Percentiles rank a stretch among this genome's conserved stretches.
These are phyloP conservation scores for Pseudocercospora eumusae DNA, from an alignment of 2,329 filamentous ascomycete genomes.

Conservation along the genomic window DNA sequence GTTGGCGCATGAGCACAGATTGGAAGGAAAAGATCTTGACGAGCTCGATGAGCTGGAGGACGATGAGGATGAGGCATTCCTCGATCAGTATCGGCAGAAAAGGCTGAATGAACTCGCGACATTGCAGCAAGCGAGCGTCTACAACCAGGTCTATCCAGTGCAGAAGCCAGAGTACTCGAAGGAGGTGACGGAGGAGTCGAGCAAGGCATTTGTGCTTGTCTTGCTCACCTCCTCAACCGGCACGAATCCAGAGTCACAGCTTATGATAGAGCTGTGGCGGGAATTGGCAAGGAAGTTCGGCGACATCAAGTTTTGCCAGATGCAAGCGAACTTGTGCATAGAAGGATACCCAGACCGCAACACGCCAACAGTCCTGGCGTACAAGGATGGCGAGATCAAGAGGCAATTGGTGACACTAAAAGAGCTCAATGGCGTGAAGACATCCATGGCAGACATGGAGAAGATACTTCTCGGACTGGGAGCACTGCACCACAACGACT, in stretches of 20 bases:
- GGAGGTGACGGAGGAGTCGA: conserved; percentile 89
- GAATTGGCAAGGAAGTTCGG: conserved; percentile 82
- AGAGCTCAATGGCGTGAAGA: conserved; percentile 72
- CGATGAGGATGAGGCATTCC: conserved; percentile 88
- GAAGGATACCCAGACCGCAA: conserved; percentile 95
- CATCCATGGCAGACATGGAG: conserved; percentile 69
- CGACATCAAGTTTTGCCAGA: conserved; percentile 97
- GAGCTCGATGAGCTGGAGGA: conserved; percentile 94
- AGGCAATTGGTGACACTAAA: conserved; percentile 88
- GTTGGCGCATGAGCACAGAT: conserved; percentile 84
- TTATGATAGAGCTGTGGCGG: conserved; percentile 83
- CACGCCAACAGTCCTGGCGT: conserved; percentile 89
- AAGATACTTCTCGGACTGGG: conserved; percentile 78
- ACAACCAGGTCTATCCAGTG: conserved; percentile 88
- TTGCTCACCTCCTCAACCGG: conserved; percentile 77
- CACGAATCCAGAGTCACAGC: conserved; percentile 79
- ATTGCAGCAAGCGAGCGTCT: conserved; percentile 73
- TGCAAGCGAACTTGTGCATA: conserved; percentile 86
- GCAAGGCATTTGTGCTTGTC: conserved; percentile 68
- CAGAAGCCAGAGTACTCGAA: conserved; percentile 91
- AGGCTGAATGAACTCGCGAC: conserved; percentile 78
- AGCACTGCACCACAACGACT: conserved; percentile 75
- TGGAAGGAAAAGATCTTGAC: conserved; percentile 92
- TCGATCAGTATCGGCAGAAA: conserved; percentile 83
- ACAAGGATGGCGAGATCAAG: conserved; percentile 88